These are phyloP conservation scores for Yamadazyma akitaensis DNA, from an alignment of 805 yeast species.

Conservation along the genomic window DNA sequence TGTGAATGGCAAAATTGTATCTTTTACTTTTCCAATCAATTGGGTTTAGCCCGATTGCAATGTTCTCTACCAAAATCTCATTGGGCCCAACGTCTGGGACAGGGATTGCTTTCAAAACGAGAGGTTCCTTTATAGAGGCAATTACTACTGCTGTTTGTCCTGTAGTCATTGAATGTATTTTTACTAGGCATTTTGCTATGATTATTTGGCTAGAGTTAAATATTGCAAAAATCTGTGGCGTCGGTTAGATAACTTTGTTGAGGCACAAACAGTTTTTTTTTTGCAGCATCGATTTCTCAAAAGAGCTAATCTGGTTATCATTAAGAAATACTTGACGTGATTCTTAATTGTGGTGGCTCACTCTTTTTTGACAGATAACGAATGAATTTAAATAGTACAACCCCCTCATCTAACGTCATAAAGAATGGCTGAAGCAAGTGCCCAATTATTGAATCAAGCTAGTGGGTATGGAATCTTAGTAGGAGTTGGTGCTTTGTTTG, in stretches of 20 bases:
- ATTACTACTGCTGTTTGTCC: conserved; percentile 8
- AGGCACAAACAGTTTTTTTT: neutral
- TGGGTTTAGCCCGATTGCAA: conserved; percentile 43
- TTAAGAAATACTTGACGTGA: neutral
- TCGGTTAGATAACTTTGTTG: neutral
- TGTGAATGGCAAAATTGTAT: conserved; percentile 43
- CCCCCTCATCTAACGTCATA: neutral
- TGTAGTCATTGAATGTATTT: neutral
- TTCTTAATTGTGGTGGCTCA: neutral
- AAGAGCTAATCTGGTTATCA: neutral
- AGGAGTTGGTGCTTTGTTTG: conserved; percentile 30
- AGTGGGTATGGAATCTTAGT: conserved; percentile 30
- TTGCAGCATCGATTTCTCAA: neutral
- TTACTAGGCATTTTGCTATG: neutral
- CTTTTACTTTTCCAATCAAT: conserved; percentile 50
- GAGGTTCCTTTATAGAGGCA: conserved; percentile 2
- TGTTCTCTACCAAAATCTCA: conserved; percentile 25
- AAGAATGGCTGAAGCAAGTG: conserved; percentile 10
- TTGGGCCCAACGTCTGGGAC: conserved; percentile 17
- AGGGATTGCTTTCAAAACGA: neutral
- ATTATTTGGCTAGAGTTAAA: neutral
- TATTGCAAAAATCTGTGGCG: neutral
- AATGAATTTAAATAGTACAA: neutral
- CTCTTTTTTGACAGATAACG: neutral
- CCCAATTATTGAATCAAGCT: conserved; percentile 20